A percentile compares a stretch with the other conserved stretches of the same genome.
Conservation (phyloP, 2,329 filamentous ascomycete genomes). For the Escovopsis sp. region DNA sequence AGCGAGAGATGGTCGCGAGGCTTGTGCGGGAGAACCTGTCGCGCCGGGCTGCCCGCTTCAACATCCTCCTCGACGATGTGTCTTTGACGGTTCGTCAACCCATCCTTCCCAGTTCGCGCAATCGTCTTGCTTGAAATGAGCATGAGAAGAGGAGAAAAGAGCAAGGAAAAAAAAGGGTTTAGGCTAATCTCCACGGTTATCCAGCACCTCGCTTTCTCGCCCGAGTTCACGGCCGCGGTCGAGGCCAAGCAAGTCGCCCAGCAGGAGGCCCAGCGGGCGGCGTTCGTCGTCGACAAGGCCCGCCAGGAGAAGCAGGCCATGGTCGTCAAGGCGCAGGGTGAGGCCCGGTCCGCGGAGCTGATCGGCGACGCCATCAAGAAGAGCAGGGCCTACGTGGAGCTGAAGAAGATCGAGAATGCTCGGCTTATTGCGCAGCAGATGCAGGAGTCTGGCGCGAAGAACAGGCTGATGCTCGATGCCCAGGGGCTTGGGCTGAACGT, state of each 20-base stretch:
- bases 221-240: conserved; percentile 58
- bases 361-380: conserved; percentile 99
- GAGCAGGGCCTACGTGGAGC: conserved; percentile 88
- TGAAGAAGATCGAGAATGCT: conserved; percentile 97
- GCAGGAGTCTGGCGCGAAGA: conserved; percentile 73
- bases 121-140: too few species aligned
- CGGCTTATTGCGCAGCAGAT: conserved; percentile 74
- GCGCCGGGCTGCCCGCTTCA: conserved; percentile 83
- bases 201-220: conserved; percentile 58
- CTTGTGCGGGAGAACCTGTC: conserved; percentile 89
- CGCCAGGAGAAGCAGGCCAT: conserved; percentile 99
- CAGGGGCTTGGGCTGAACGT: conserved; percentile 89
- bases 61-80: conserved; percentile 94
- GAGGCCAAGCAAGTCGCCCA: conserved; percentile 63
- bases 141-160: too few species aligned
- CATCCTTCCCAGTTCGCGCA: too few species aligned
- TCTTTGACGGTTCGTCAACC: conserved; percentile 64
- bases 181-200: too few species aligned
- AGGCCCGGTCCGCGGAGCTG: conserved; percentile 91
- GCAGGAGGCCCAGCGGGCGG: conserved; percentile 92
- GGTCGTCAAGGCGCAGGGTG: conserved; percentile 96
- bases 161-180: background rate
- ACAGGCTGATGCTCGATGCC: conserved; percentile 86
- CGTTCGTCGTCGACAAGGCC: conserved; percentile 97
- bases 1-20: conserved; percentile 89